Evolutionary conservation across 306 rosid species (phyloP).

Genomic region (Trichosanthes cucumerina): DNA sequence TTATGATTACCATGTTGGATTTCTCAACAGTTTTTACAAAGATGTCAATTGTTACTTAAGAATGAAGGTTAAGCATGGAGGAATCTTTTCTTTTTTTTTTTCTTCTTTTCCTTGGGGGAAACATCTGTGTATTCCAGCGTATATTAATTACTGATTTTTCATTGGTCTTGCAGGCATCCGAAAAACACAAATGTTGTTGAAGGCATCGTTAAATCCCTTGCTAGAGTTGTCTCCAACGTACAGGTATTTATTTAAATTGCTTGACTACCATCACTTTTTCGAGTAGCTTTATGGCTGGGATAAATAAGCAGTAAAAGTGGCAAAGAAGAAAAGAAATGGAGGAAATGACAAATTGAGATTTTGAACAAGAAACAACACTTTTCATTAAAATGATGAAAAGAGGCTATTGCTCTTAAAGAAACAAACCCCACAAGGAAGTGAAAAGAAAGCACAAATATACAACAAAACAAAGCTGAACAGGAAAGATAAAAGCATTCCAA

Average conservation of each 20-base stretch:
- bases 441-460: too few relatives aligned
- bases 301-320: background rate
- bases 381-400: too few relatives aligned
- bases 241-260: constrained; percentile 40
- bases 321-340: background rate
- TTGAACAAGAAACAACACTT: too few relatives aligned
- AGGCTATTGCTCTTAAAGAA: too few relatives aligned
- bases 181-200: constrained; percentile 93
- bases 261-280: background rate
- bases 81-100: background rate
- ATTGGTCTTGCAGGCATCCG: constrained; percentile 53
- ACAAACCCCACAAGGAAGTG: too few relatives aligned
- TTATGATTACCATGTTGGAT: background rate
- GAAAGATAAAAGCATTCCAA: too few relatives aligned
- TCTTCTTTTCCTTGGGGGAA: background rate
- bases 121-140: background rate
- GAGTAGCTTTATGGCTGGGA: background rate
- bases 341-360: background rate
- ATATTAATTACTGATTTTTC: constrained; percentile 17
- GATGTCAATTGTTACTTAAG: background rate
- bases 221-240: constrained; percentile 77
- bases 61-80: background rate
- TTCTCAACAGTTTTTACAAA: background rate
- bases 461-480: too few relatives aligned
- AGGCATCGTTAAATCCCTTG: constrained; percentile 92